Conservation (phyloP, 345 rosid species). For the Salix koriyanagi region DNA sequence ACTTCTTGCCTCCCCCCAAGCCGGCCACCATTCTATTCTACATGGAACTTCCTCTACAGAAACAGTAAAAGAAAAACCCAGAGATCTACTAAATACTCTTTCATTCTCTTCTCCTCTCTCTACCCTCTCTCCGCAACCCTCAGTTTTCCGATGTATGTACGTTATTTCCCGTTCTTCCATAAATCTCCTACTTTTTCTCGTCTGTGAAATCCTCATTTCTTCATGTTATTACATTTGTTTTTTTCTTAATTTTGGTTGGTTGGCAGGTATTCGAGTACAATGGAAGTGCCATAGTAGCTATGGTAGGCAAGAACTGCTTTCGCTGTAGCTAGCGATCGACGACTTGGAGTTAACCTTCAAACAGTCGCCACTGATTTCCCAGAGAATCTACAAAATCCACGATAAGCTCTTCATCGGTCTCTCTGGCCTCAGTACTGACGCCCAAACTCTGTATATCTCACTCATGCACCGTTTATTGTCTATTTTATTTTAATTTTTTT, state of each 20-base stretch:
- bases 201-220: conserved; percentile 5
- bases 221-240: not conserved
- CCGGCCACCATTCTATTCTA: not conserved
- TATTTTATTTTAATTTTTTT: not conserved
- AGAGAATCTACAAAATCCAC: conserved; percentile 76
- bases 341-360: conserved; percentile 92
- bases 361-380: conserved; percentile 92
- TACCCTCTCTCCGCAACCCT: not conserved
- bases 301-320: conserved; percentile 99
- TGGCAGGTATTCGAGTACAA: conserved; percentile 91
- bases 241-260: not conserved
- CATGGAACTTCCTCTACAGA: not conserved
- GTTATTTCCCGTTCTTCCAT: conserved; percentile 7
- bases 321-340: conserved; percentile 95
- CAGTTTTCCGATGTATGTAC: conserved; percentile 47
- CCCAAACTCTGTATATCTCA: conserved; percentile 66
- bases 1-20: not conserved
- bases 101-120: not conserved
- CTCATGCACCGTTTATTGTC: not conserved
- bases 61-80: not conserved
- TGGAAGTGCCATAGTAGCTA: conserved; percentile 96
- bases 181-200: not conserved
- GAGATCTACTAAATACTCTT: not conserved
- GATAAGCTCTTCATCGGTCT: conserved; percentile 83
- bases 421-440: conserved; percentile 91